phyloP scores from a whole-genome alignment of 2,329 filamentous ascomycete genomes.

The Knufia fluminis region DNA sequence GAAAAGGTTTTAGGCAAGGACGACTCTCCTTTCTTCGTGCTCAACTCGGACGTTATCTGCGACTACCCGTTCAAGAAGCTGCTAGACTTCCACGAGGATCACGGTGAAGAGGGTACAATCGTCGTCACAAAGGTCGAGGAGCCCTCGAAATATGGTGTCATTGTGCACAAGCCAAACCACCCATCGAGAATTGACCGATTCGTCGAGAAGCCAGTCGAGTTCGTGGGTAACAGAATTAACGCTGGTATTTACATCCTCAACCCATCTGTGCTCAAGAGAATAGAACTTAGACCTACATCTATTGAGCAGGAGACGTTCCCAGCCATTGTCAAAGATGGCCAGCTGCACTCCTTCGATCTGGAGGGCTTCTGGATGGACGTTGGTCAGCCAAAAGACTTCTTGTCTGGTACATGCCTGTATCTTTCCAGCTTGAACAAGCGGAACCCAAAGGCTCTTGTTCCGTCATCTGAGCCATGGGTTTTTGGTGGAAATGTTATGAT shows the following conservation, averaged over 20 bases:
- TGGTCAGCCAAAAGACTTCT: constrained; percentile 96
- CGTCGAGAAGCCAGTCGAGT: constrained; percentile 98
- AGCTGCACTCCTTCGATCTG: constrained; percentile 90
- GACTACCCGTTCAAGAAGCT: constrained; percentile 91
- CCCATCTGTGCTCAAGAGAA: constrained; percentile 78
- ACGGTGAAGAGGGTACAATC: constrained; percentile 94
- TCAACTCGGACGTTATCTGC: constrained; percentile 98
- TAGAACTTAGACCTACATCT: constrained; percentile 90
- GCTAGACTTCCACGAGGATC: constrained; percentile 80
- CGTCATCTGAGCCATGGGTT: constrained; percentile 67
- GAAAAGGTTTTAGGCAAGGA: constrained; percentile 89
- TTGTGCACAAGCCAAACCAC: constrained; percentile 93
- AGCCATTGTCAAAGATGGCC: constrained; percentile 76
- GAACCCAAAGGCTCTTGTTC: constrained; percentile 71
- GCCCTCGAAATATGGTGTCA: constrained; percentile 96
- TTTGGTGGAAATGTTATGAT: constrained; percentile 93
- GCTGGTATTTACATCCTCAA: constrained; percentile 98
- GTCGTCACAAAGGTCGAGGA: constrained; percentile 98
- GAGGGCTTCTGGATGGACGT: constrained; percentile 99
- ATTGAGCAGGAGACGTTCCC: constrained; percentile 99
- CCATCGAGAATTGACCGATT: constrained; percentile 91
- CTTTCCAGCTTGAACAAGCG: constrained; percentile 87
- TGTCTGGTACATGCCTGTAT: constrained; percentile 92
- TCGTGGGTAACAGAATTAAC: constrained; percentile 97
- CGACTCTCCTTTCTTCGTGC: constrained; percentile 89